Evolutionary conservation across 352 stramenopile genomes (phyloP).

Genomic region (Globisporangium canariense): DNA sequence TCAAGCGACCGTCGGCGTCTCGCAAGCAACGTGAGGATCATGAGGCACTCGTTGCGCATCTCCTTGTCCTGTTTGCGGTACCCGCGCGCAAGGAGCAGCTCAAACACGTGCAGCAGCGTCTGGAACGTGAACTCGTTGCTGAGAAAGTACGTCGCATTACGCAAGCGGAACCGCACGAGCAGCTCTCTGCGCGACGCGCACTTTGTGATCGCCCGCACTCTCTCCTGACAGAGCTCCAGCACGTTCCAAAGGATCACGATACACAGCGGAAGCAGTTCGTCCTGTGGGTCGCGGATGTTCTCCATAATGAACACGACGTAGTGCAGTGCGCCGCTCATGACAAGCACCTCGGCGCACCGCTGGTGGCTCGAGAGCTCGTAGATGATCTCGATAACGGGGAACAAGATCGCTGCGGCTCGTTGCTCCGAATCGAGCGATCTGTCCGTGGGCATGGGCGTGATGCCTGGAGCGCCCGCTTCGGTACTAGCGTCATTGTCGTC

Average conservation of each 20-base stretch:
- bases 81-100: slow-evolving; percentile 50
- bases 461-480: background rate
- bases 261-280: slow-evolving; percentile 70
- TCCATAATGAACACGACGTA: slow-evolving; percentile 69
- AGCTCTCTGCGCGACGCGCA: slow-evolving; percentile 55
- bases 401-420: slow-evolving; percentile 36
- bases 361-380: slow-evolving; percentile 67
- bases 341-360: slow-evolving; percentile 60
- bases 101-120: slow-evolving; percentile 51
- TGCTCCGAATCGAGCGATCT: background rate
- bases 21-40: slow-evolving; percentile 61
- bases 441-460: background rate
- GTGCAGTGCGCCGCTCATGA: slow-evolving; percentile 58
- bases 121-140: slow-evolving; percentile 55
- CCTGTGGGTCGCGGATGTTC: slow-evolving; percentile 44
- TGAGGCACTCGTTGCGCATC: slow-evolving; percentile 71
- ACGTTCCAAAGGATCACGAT: slow-evolving; percentile 77
- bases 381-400: slow-evolving; percentile 59
- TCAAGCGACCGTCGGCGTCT: slow-evolving; percentile 42
- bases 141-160: slow-evolving; percentile 64
- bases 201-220: slow-evolving; percentile 33
- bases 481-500: background rate
- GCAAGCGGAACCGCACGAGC: slow-evolving; percentile 52
- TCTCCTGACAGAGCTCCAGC: slow-evolving; percentile 60
- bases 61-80: slow-evolving; percentile 79